phyloP scores from a whole-genome alignment of 2,329 filamentous ascomycete species.

The Hypomyces rosellus region DNA sequence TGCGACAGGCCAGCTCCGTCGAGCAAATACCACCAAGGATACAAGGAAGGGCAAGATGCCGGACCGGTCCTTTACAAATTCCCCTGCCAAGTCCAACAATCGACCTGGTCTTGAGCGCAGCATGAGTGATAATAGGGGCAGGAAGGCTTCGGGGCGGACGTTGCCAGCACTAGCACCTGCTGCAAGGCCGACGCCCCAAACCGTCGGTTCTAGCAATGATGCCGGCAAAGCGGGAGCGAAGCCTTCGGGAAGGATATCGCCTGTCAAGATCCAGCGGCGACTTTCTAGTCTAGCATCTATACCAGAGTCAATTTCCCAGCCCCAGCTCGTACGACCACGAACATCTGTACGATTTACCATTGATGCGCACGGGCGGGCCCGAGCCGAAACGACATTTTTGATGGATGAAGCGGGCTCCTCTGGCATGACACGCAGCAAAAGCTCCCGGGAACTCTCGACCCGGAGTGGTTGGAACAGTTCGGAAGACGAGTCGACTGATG shows the following conservation, averaged over 20 bases:
- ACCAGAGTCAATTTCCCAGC: slow-evolving; percentile 41
- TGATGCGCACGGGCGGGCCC: slow-evolving; percentile 54
- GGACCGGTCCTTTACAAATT: slow-evolving; percentile 38
- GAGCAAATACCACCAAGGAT: slow-evolving; percentile 41
- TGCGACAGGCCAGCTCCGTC: slow-evolving; percentile 34
- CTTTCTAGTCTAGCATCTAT: slow-evolving; percentile 51
- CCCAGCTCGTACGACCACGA: slow-evolving; percentile 30
- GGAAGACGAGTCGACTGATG: slow-evolving; percentile 52
- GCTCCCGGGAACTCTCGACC: slow-evolving; percentile 24
- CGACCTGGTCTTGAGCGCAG: slow-evolving; percentile 48
- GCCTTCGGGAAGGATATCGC: slow-evolving; percentile 44
- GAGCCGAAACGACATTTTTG: slow-evolving; percentile 46
- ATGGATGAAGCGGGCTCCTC: slow-evolving; percentile 26
- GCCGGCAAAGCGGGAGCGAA: slow-evolving; percentile 32
- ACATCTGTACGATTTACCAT: slow-evolving; percentile 58
- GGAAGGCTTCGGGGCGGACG: slow-evolving; percentile 32
- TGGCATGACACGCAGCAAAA: slow-evolving; percentile 22
- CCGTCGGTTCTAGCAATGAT: slow-evolving; percentile 14
- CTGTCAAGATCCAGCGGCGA: slow-evolving; percentile 45
- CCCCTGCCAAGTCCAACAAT: slow-evolving; percentile 45
- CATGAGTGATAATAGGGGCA: slow-evolving; percentile 47
- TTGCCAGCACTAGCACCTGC: slow-evolving; percentile 45
- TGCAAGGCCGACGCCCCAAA: slow-evolving; percentile 29
- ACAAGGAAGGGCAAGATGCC: slow-evolving; percentile 34
- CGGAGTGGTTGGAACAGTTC: slow-evolving; percentile 39